Conservation (phyloP, 1,284 basidiomycete genomes). For the Cutaneotrichosporon sp. region DNA sequence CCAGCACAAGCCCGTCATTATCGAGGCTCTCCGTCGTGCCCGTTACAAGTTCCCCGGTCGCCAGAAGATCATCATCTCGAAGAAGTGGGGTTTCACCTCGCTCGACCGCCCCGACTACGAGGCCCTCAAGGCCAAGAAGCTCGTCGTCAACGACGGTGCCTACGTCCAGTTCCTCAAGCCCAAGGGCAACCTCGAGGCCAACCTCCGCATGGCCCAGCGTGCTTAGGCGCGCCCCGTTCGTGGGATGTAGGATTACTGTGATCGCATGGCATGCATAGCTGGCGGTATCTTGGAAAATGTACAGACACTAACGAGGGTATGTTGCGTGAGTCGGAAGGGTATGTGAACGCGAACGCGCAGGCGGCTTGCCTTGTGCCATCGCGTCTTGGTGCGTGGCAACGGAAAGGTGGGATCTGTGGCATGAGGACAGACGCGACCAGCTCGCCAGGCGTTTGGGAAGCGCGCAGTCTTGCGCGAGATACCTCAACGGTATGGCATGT, state of each 20-base stretch:
- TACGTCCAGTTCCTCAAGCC: constrained; percentile 76
- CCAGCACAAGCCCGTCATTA: constrained; percentile 76
- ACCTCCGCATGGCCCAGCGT: constrained; percentile 75
- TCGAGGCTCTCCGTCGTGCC: constrained; percentile 93
- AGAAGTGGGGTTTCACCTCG: constrained; percentile 98
- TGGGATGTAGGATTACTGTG: constrained; percentile 15
- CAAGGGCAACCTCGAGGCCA: constrained; percentile 74
- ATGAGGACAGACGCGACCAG: neutral
- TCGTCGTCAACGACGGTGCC: constrained; percentile 62
- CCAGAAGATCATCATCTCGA: constrained; percentile 97
- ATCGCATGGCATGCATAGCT: constrained; percentile 23
- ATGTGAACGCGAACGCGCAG: neutral
- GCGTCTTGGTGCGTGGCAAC: too few relatives aligned
- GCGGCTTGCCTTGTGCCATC: neutral
- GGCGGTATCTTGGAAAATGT: constrained; percentile 4
- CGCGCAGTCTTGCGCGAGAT: too few relatives aligned
- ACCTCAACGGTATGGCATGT: neutral
- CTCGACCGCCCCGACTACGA: constrained; percentile 86
- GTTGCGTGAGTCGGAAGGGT: too few relatives aligned
- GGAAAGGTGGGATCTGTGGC: too few relatives aligned
- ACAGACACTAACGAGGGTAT: too few relatives aligned
- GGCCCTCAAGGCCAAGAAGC: constrained; percentile 81
- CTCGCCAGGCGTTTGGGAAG: neutral
- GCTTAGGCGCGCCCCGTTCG: constrained; percentile 49
- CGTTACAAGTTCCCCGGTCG: constrained; percentile 99